Percentiles rank a stretch among this genome's conserved stretches.
Evolutionary conservation across 768 basidiomycete species (phyloP).

Genomic region (Tylopilus rubrobrunneus): DNA sequence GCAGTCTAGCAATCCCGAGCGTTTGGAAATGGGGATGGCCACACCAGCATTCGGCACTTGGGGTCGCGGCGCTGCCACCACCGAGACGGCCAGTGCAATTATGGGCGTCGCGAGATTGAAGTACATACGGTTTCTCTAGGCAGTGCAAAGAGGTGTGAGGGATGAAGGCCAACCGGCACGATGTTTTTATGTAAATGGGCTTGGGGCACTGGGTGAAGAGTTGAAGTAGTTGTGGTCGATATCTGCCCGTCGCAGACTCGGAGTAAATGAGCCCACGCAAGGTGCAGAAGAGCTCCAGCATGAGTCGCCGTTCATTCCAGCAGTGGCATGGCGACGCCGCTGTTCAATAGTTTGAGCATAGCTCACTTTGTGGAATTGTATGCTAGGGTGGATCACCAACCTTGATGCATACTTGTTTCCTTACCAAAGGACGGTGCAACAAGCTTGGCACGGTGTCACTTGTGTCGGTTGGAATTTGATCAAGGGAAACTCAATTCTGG

Average conservation of each 20-base stretch:
- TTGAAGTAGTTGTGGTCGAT: background rate
- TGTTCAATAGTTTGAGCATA: too few relatives aligned
- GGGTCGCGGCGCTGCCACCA: conserved; percentile 4
- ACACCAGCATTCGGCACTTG: background rate
- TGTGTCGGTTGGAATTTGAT: too few relatives aligned
- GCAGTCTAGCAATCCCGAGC: background rate
- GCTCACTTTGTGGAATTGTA: too few relatives aligned
- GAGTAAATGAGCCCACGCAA: too few relatives aligned
- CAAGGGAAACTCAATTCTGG: background rate
- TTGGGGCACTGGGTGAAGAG: background rate
- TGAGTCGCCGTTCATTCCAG: background rate
- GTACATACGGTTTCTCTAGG: background rate
- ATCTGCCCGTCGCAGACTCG: too few relatives aligned
- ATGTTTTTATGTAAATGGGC: background rate
- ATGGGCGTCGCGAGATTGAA: background rate
- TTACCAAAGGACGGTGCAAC: too few relatives aligned
- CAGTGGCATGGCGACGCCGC: background rate
- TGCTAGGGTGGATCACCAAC: too few relatives aligned
- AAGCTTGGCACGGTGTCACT: too few relatives aligned
- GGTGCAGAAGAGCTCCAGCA: background rate
- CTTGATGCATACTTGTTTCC: too few relatives aligned
- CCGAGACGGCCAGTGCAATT: background rate
- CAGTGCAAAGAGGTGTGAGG: background rate
- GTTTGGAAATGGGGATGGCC: conserved; percentile 9
- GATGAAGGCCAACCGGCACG: background rate